These are phyloP conservation scores for Aphanomyces invadans DNA, from an alignment of 352 stramenopile genomes.

Conservation along the genomic window DNA sequence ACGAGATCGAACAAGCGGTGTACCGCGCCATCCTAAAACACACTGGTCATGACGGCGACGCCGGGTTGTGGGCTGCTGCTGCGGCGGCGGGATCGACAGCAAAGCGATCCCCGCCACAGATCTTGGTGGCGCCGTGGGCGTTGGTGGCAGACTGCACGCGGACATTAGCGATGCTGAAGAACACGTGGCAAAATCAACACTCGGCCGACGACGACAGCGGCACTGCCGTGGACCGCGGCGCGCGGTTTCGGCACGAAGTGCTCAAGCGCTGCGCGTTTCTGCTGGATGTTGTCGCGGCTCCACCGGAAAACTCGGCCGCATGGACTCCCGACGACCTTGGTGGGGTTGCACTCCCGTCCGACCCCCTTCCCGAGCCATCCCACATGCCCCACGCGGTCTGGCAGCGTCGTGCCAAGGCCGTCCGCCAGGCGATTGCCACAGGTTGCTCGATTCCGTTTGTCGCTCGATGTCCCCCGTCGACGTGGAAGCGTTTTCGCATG, in stretches of 20 bases:
- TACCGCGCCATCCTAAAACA: conserved; percentile 61
- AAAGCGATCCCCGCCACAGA: conserved; percentile 23
- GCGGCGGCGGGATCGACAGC: neutral
- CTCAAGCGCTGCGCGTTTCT: conserved; percentile 44
- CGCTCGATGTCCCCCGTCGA: conserved; percentile 38
- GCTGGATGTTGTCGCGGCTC: conserved; percentile 15
- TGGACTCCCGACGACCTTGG: neutral
- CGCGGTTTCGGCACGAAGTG: conserved; percentile 28
- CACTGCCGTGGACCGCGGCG: neutral
- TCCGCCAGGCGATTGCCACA: too few species aligned
- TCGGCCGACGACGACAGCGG: conserved; percentile 23
- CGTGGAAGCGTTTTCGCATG: conserved; percentile 38
- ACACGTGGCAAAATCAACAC: conserved; percentile 12
- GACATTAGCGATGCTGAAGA: conserved; percentile 13
- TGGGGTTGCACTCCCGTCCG: neutral
- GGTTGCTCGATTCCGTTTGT: too few species aligned
- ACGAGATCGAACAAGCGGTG: conserved; percentile 40
- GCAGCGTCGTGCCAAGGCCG: neutral
- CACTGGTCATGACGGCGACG: conserved; percentile 29
- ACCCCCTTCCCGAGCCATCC: neutral
- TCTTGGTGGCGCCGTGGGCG: conserved; percentile 38
- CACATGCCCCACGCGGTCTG: neutral
- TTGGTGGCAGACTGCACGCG: conserved; percentile 41
- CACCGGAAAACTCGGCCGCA: neutral
- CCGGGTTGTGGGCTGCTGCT: conserved; percentile 11